Base-by-base conservation (phyloP, 139 green algal species). In the Chlamydomonas sphaeroides region DNA sequence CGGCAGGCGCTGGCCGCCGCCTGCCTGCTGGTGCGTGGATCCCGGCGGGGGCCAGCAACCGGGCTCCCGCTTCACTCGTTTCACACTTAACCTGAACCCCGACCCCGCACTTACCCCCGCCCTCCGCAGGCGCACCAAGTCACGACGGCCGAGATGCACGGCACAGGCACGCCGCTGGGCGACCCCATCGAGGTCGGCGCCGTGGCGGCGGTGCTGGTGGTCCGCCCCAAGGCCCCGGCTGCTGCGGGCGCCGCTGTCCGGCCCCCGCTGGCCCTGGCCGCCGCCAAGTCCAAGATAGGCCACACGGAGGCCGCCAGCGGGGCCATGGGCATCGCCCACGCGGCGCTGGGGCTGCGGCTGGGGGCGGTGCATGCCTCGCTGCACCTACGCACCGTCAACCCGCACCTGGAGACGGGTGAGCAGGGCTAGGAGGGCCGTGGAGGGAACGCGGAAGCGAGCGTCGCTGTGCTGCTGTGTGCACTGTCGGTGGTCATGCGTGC, bases 281-380 rank as follows among this genome's bases (percentile, higher is more conserved):
- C 93, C 32, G 85, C 57, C 72, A 98, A 98, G 85, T 91, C 90
- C n/a, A 94, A 90, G 86, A 87, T 96, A 5, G 95, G 95, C 15
- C 96, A 98, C 85, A 91, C 88, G 7, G 96, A 98, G 87, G 89
- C 93, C 6, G 93, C 92, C 25, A 89, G 93, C 0, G 96, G 96
- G n/a, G 59, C 95, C 3, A 89, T 93, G 35, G 94, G 93, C 38
- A 68, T 98, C 2, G 53, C 88, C 5, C 87, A 95, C 78, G 91
- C 90, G 10, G 11, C 89, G 10, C 6, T 17, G 18, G 80, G 78
- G 2, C 73, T 91, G 36, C 2, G 10, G 0, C 3, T 33, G 5
- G 25, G 0, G 3, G 3, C 21, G 1, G 33, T 39, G 21, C 84
- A 88, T 45, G 72, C 91, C 3, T 57, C 95, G 14, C 65, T 93